Evolutionary conservation across 2,329 filamentous ascomycete species (phyloP), one percentile per base, ranked within the genome.

Genomic region (Coniochaeta prunicola): DNA sequence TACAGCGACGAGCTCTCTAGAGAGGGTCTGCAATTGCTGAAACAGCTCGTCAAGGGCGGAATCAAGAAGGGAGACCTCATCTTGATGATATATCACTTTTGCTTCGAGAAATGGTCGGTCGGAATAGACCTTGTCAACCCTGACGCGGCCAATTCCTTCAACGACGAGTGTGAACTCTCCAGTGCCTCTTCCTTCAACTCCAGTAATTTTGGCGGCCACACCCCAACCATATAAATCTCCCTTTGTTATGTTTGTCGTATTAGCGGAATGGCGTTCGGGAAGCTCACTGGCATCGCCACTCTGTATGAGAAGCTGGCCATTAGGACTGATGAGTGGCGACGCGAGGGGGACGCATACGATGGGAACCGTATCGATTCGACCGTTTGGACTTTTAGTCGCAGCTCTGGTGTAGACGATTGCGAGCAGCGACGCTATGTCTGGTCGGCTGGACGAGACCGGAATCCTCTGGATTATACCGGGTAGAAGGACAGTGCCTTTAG

Each of bases 81-180:
- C 91, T 59, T 87, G 82, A 66, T 88, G 84, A 59, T 88, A 80
- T 19, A 80, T 81, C 26, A 96, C 84, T 66, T 89, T 88, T 53
- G 86, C 92, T 75, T 96, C 92, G 65, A 96, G 92, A 70, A 90
- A 96, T 2, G 92, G 91, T 57, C 87, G 83, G 64, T 96, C 90
- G 69, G 90, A 87, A 38, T 84, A 81, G 54, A 94, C 74, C 67
- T 85, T 87, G 57, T 91, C 88, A 36, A 97, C 76, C 62, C 84
- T 83, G 63, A 97, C 87, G 42, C 94, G 83, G 63, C 87, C 82
- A 19, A 90, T 80, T 17, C 94, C 94, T 71, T 97, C 92, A 1
- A 99, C 91, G 5, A 96, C 81, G 57, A 99, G 74, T 59, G 87
- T 87, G 67, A 96, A 87, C 69, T 97, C 89, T 31, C 86, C 84